phyloP scores from a whole-genome alignment of 2,329 filamentous ascomycete genomes.

The Trichoderma sp. region DNA sequence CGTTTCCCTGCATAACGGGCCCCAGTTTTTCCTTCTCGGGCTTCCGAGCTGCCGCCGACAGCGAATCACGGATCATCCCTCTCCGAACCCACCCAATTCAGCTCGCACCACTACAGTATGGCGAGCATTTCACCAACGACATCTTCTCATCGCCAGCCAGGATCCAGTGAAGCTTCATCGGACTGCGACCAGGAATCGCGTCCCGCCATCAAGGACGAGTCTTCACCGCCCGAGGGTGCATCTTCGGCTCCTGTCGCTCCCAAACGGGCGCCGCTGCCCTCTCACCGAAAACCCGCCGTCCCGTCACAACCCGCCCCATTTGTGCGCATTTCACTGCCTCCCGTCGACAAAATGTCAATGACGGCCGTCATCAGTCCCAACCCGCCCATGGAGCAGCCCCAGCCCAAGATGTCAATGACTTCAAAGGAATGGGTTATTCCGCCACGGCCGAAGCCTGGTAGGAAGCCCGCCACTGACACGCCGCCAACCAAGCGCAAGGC shows the following conservation, averaged over 20 bases:
- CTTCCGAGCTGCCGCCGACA: slow-evolving; percentile 31
- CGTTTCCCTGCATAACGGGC: slow-evolving; percentile 3
- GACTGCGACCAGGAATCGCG: neutral
- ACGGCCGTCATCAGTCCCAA: slow-evolving; percentile 49
- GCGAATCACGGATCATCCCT: slow-evolving; percentile 18
- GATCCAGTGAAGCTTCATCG: neutral
- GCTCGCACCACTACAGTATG: slow-evolving; percentile 25
- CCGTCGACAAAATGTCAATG: slow-evolving; percentile 51
- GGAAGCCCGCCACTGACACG: slow-evolving; percentile 91
- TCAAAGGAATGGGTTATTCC: slow-evolving; percentile 86
- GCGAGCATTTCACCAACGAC: slow-evolving; percentile 23
- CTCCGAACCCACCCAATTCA: slow-evolving; percentile 13
- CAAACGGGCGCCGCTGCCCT: slow-evolving; percentile 37
- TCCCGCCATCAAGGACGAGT: neutral
- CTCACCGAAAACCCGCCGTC: slow-evolving; percentile 32
- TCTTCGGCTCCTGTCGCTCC: slow-evolving; percentile 28
- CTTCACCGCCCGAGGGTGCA: neutral
- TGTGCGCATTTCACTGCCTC: slow-evolving; percentile 39
- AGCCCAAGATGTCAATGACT: slow-evolving; percentile 63
- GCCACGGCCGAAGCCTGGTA: slow-evolving; percentile 82
- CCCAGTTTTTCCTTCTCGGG: slow-evolving; percentile 33
- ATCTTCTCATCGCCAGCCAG: slow-evolving; percentile 17
- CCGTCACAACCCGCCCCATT: slow-evolving; percentile 35
- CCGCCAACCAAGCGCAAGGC: slow-evolving; percentile 91
- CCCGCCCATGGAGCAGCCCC: slow-evolving; percentile 43